Percentiles rank a stretch among this genome's conserved stretches.
Conservation (phyloP, 2,329 filamentous ascomycete species). For the Ophiocordyceps camponoti-rufipedis region DNA sequence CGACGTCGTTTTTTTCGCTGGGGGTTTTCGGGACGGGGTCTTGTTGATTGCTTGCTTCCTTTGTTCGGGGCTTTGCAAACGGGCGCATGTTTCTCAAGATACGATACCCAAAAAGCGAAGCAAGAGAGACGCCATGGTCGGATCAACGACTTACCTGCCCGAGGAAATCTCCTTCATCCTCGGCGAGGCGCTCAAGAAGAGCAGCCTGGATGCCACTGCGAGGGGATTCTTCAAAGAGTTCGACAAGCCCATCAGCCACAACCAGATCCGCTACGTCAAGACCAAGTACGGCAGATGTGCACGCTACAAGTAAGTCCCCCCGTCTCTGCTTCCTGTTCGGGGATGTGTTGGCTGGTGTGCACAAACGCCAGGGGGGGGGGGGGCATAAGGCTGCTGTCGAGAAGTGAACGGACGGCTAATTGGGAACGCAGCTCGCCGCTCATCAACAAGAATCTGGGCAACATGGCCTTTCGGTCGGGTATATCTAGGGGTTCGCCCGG, state of each 20-base stretch:
- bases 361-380: no score
- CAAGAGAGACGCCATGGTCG: no score
- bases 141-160: no score
- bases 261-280: constrained; percentile 20
- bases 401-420: neutral
- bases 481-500: neutral
- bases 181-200: constrained; percentile 5
- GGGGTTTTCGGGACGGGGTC: no score
- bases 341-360: neutral
- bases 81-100: no score
- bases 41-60: no score
- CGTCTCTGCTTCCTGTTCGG: neutral
- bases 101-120: no score
- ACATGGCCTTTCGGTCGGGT: neutral
- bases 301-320: constrained; percentile 15
- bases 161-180: no score
- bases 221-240: constrained; percentile 12
- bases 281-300: constrained; percentile 22
- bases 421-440: neutral
- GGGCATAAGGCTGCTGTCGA: no score
- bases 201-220: constrained; percentile 8
- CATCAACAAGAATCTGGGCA: neutral
- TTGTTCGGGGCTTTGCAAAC: no score
- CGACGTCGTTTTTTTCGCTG: no score
- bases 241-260: constrained; percentile 9